Percentiles rank a stretch among this genome's conserved stretches.
Conservation (phyloP, 2,329 filamentous ascomycete species). For the Pseudopyricularia cyperi region DNA sequence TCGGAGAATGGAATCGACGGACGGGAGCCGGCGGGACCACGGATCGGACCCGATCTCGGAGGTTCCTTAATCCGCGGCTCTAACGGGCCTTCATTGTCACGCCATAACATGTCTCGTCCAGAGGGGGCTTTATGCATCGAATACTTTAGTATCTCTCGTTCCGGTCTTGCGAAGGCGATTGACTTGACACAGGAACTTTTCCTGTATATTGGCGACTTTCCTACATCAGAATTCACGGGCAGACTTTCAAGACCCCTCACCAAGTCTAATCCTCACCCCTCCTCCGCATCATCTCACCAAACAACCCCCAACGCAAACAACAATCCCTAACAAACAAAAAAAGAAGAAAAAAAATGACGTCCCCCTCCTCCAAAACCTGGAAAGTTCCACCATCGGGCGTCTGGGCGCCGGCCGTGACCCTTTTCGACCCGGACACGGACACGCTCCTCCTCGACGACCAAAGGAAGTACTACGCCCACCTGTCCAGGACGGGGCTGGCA, state of each 20-base stretch:
- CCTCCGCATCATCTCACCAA: too few species aligned
- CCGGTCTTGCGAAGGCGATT: too few species aligned
- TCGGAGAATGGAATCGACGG: too few species aligned
- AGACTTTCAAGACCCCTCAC: too few species aligned
- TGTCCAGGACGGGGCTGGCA: conserved; percentile 13
- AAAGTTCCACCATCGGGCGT: conserved; percentile 15
- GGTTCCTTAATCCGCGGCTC: not conserved
- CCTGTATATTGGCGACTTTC: too few species aligned
- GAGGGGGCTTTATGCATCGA: not conserved
- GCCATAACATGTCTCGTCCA: too few species aligned
- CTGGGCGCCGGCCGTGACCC: conserved; percentile 20
- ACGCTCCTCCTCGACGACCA: conserved; percentile 15
- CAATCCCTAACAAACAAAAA: too few species aligned
- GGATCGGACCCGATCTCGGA: not conserved
- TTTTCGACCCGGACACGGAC: conserved; percentile 18
- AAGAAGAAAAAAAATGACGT: not conserved
- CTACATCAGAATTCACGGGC: too few species aligned
- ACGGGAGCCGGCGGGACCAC: not conserved
- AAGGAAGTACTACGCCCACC: conserved; percentile 16
- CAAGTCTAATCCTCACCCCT: too few species aligned
- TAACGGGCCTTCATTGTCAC: too few species aligned
- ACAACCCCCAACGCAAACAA: not conserved
- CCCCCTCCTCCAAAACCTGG: not conserved
- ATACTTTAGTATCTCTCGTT: too few species aligned
- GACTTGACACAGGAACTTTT: too few species aligned